phyloP scores from a whole-genome alignment of 2,329 filamentous ascomycete species.

The Chrysosporium queenslandicum region DNA sequence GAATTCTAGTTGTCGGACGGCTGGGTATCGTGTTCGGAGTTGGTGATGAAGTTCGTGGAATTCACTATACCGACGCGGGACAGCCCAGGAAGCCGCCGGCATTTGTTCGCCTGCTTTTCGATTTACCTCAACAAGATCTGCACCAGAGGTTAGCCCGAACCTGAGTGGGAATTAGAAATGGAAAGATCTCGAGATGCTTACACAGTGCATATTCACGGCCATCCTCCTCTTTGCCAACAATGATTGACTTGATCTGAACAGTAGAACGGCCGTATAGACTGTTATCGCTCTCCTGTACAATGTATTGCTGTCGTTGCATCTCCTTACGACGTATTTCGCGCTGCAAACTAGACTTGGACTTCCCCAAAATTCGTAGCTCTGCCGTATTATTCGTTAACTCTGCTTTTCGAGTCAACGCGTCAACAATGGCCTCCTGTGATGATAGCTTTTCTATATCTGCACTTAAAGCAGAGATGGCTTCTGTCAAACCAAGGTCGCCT shows the following conservation, averaged over 20 bases:
- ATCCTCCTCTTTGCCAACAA: slow-evolving; percentile 84
- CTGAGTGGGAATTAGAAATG: slow-evolving; percentile 31
- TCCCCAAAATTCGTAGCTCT: slow-evolving; percentile 80
- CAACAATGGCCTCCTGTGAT: slow-evolving; percentile 81
- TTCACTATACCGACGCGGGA: slow-evolving; percentile 90
- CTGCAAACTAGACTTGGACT: slow-evolving; percentile 87
- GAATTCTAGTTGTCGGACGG: slow-evolving; percentile 82
- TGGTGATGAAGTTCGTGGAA: slow-evolving; percentile 93
- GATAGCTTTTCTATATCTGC: slow-evolving; percentile 81
- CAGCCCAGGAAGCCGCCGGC: slow-evolving; percentile 87
- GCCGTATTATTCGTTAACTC: slow-evolving; percentile 95
- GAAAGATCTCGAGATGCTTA: slow-evolving; percentile 28
- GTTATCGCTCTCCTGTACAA: slow-evolving; percentile 95
- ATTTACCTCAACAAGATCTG: slow-evolving; percentile 78
- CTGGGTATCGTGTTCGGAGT: slow-evolving; percentile 72
- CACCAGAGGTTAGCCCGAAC: background rate
- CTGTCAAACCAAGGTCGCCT: slow-evolving; percentile 82
- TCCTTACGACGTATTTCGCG: slow-evolving; percentile 90
- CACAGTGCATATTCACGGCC: slow-evolving; percentile 87
- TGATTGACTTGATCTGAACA: slow-evolving; percentile 81
- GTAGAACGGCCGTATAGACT: slow-evolving; percentile 87
- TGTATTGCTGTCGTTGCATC: slow-evolving; percentile 91
- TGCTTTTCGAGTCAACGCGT: slow-evolving; percentile 84
- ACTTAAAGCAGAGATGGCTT: slow-evolving; percentile 81
- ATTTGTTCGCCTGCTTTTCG: slow-evolving; percentile 88